Evolutionary conservation across 495 filamentous ascomycete genomes (phyloP), one percentile per base, ranked within the genome.

Genomic region (Bathelium albidoporum): DNA sequence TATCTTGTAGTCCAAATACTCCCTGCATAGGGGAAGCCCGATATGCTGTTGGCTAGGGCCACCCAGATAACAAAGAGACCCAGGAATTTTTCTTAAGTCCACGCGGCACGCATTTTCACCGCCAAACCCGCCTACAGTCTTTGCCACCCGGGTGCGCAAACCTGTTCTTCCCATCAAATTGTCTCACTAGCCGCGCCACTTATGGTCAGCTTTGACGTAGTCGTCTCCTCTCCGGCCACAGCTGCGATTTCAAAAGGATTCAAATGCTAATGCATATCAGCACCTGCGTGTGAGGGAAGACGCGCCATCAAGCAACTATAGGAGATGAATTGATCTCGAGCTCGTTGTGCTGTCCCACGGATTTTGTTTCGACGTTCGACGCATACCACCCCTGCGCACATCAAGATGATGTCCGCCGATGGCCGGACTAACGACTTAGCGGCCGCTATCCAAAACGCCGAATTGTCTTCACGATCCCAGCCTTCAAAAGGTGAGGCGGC

Each of bases 401-500:
- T 55, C 49, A 9, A 55, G 29, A 55, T 55, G 49, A 55, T 24
- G 49, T 26, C 49, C 24, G 49, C 49, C 44, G 44, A 49, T 12
- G 44, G 44, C 44, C 44, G 44, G 49, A 24, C 49, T 55, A 55
- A 55, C 24, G 49, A 11, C 49, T 55, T 55, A 55, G 49, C 24
- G 49, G 9, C 49, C 49, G 49, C 49, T 2, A 5, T 20, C 20
- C 20, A 55, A 9, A 24, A 55, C 49, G 24, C 9, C 24, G 49
- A 55, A 29, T n/a, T 55, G 49, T 20, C 49, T 55, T 55, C 49
- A 29, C 49, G 49, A 55, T 55, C 22, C 5, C 26, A 55, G 49
- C 12, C 49, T 55, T 29, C 49, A 9, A 55, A 55, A 55, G 49
- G 49, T 55, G 49, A 55, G 49, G 49, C 49, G 49, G 49, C 49